Evolutionary conservation across 2,329 filamentous ascomycete species (phyloP).

Genomic region (Alternaria sp.): DNA sequence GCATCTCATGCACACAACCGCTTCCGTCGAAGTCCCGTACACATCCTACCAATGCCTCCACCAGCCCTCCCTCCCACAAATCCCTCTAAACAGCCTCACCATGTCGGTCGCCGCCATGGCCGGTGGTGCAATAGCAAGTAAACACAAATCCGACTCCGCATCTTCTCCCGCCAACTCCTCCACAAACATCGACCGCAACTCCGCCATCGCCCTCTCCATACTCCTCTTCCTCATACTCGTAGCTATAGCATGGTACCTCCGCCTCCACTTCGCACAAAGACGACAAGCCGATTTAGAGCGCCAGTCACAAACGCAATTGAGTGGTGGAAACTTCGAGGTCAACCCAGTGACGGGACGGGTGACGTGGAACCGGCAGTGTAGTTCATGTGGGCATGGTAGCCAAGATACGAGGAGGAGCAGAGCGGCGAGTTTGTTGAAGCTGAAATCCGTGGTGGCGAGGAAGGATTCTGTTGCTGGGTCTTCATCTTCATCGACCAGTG

Average conservation of each 20-base stretch:
- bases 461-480: neutral
- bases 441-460: neutral
- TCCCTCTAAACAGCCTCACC: neutral
- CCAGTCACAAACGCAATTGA: neutral
- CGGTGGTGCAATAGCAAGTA: neutral
- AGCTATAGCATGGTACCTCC: neutral
- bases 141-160: neutral
- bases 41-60: neutral
- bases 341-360: neutral
- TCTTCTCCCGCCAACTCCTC: neutral
- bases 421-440: neutral
- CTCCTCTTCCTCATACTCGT: constrained; percentile 2
- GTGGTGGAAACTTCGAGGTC: neutral
- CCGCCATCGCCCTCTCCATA: constrained; percentile 17
- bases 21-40: neutral
- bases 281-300: neutral
- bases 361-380: neutral
- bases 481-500: neutral
- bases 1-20: neutral
- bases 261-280: neutral
- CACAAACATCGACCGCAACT: constrained; percentile 12
- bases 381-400: neutral
- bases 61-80: neutral
- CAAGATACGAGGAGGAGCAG: neutral
- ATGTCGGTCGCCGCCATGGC: neutral